A percentile compares a stretch with the other conserved stretches of the same genome.
Conservation (phyloP, 1,284 basidiomycete genomes). For the Puccinia coronata region DNA sequence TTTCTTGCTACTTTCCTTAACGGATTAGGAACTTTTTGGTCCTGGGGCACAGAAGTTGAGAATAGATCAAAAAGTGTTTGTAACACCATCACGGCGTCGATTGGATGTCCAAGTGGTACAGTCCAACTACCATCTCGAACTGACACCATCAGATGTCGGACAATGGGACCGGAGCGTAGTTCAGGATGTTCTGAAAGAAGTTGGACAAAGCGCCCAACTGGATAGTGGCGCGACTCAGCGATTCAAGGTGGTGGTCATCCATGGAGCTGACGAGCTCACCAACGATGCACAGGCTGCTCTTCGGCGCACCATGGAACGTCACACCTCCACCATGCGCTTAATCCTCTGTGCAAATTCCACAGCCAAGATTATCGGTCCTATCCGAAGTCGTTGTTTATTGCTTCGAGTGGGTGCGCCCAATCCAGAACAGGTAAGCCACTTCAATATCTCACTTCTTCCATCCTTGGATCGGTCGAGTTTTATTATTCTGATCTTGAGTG, state of each 20-base stretch:
- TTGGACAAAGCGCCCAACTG: conserved; percentile 97
- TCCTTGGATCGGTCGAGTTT: neutral
- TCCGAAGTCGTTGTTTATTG: conserved; percentile 89
- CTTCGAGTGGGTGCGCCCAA: conserved; percentile 88
- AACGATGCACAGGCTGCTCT: conserved; percentile 96
- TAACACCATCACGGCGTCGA: conserved; percentile 91
- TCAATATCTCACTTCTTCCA: neutral
- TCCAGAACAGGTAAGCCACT: conserved; percentile 63
- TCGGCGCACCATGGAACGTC: conserved; percentile 98
- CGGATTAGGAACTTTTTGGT: conserved; percentile 85
- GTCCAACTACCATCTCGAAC: conserved; percentile 95
- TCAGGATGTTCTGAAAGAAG: conserved; percentile 96
- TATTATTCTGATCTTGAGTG: neutral
- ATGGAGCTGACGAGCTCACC: conserved; percentile 91
- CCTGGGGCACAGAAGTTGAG: conserved; percentile 92
- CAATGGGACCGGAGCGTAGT: conserved; percentile 94
- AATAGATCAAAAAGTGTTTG: conserved; percentile 95
- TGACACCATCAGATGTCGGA: conserved; percentile 96
- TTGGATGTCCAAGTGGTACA: conserved; percentile 96
- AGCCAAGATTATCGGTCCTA: conserved; percentile 93
- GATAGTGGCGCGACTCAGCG: conserved; percentile 91
- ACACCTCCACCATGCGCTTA: conserved; percentile 95
- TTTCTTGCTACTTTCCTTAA: conserved; percentile 63
- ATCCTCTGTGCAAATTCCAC: conserved; percentile 98
- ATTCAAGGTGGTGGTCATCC: conserved; percentile 99